Conservation (phyloP, 352 stramenopile species). For the Globisporangium barbulae region DNA sequence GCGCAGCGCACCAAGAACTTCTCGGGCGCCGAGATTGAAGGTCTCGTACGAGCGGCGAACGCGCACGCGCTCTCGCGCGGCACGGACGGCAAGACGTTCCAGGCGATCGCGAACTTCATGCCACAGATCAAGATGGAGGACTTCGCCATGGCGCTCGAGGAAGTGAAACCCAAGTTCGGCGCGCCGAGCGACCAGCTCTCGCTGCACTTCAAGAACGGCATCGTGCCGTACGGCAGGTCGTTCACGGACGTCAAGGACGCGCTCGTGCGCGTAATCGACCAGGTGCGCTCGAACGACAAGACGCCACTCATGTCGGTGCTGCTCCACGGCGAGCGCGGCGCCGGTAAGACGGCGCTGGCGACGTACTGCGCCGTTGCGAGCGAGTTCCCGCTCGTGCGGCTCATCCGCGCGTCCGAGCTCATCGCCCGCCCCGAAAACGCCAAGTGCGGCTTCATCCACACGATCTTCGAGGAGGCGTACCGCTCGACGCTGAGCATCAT, state of each 20-base stretch:
- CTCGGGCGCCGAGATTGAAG: constrained; percentile 97
- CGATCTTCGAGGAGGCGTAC: constrained; percentile 97
- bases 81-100: constrained; percentile 82
- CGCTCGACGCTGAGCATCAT: constrained; percentile 98
- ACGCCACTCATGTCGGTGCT: constrained; percentile 97
- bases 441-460: constrained; percentile 95
- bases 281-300: constrained; percentile 92
- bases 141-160: constrained; percentile 93
- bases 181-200: constrained; percentile 92
- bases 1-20: constrained; percentile 98
- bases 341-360: constrained; percentile 97
- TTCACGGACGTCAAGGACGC: constrained; percentile 94
- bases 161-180: constrained; percentile 98
- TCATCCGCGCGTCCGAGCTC: constrained; percentile 97
- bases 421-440: constrained; percentile 93
- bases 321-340: constrained; percentile 91
- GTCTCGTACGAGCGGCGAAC: constrained; percentile 94
- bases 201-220: constrained; percentile 95
- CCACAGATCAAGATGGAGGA: constrained; percentile 88
- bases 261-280: constrained; percentile 93
- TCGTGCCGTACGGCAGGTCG: constrained; percentile 94
- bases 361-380: constrained; percentile 95
- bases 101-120: constrained; percentile 74
- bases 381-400: constrained; percentile 97
- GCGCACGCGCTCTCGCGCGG: constrained; percentile 80